Conservation (phyloP, 257 asterid species). For the Scutellaria barbata region DNA sequence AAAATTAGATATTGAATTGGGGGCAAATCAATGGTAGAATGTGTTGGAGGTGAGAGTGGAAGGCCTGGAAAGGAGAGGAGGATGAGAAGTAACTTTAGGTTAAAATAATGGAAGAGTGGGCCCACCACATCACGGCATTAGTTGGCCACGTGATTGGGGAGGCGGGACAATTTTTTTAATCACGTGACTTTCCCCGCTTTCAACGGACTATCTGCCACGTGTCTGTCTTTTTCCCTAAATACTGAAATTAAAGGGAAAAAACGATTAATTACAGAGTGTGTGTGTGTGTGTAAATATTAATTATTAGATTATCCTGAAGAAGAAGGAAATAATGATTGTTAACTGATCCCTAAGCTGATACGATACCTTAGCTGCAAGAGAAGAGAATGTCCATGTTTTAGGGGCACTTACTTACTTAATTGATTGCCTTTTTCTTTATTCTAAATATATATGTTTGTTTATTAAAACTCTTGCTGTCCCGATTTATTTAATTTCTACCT, state of each 20-base stretch:
- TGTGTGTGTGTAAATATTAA: neutral
- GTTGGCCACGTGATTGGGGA: conserved; percentile 94
- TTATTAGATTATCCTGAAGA: conserved; percentile 51
- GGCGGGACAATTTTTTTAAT: conserved; percentile 61
- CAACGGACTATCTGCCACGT: conserved; percentile 55
- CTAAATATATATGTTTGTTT: no score
- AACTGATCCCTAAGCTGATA: conserved; percentile 90
- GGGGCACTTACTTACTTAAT: conserved; percentile 25
- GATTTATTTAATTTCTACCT: no score
- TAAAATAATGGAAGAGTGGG: conserved; percentile 30
- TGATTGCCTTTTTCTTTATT: neutral
- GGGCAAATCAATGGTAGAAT: no score
- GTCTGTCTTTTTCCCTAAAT: conserved; percentile 3
- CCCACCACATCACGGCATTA: conserved; percentile 54
- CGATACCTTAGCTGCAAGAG: conserved; percentile 31
- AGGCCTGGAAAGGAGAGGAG: no score
- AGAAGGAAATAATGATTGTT: conserved; percentile 52
- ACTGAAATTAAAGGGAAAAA: no score
- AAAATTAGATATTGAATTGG: no score
- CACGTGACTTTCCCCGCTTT: conserved; percentile 76
- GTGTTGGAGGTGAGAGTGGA: no score
- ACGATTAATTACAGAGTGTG: neutral
- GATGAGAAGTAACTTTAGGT: no score
- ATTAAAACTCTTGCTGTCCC: no score
- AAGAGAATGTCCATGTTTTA: conserved; percentile 63